Base-by-base conservation (phyloP, 2,329 filamentous ascomycete species). In the Fusarium avenaceum region DNA sequence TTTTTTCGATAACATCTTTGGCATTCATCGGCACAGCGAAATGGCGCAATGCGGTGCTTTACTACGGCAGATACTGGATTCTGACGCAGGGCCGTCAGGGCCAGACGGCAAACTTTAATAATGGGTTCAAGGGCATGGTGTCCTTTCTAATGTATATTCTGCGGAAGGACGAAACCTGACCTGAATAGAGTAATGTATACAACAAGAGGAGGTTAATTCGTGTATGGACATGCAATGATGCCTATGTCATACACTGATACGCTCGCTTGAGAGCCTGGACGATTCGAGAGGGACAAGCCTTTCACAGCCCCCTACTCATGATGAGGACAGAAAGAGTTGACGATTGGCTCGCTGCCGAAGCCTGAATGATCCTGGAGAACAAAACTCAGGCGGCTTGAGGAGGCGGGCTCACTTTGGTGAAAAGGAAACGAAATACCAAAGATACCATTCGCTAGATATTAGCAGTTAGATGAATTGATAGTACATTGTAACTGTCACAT, bases 131-230 rank as follows among this genome's bases (percentile, higher is more conserved):
- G 65, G 65, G 54, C 42, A 52, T 46, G 59, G 35, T 33, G 52
- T 40, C 59, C 66, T 50, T 63, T 55, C 63, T 73, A 74, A 76
- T 76, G 75, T 73, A 74, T 76, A 76, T 72, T 55, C 50, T 70
- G 58, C 57, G 67, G 67, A 55, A 57, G 60, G 58, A 72, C 57
- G 54, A 69, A 63, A 60, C 67, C 62, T 67, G 61, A 74, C 72
- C 70, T 72, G 72, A 67, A 79, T 78, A 78, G 77, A 79, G 72
- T 80, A 79, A 80, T 80, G 78, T 79, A 78, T 80, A 80, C 73
- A 78, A 63, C 58, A 70, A 71, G 72, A 65, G 75, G 75, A 70
- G 44, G 73, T 67, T 79, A 79, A 79, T 79, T 69, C 66, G 76
- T 78, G 77, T 75, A 77, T 75, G 69, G 66, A 67, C 54, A 64